A percentile compares a stretch with the other conserved stretches of the same genome.
These are phyloP conservation scores for Scutellaria minor DNA, from an alignment of 257 asterid species.

Conservation along the genomic window DNA sequence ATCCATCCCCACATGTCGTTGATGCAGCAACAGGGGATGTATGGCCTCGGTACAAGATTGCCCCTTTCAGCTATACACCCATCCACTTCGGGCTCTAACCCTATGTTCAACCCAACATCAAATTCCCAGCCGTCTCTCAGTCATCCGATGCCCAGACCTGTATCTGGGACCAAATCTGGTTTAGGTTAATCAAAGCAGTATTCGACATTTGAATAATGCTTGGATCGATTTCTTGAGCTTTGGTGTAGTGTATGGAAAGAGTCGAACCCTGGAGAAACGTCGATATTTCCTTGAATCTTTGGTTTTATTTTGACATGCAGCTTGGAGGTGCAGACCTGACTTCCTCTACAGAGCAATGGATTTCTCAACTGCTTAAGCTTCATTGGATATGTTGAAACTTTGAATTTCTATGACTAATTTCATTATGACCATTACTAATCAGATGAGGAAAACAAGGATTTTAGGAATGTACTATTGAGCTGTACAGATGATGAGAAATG, in stretches of 20 bases:
- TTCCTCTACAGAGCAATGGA: slow-evolving; percentile 33
- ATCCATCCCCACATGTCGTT: slow-evolving; percentile 77
- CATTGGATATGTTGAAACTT: slow-evolving; percentile 10
- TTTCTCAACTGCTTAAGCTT: slow-evolving; percentile 27
- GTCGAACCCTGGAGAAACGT: slow-evolving; percentile 24
- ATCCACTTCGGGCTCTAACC: slow-evolving; percentile 59
- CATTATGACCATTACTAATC: slow-evolving; percentile 37
- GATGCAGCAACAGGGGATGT: slow-evolving; percentile 76
- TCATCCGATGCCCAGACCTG: slow-evolving; percentile 73
- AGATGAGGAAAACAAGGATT: slow-evolving; percentile 32
- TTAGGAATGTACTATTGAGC: slow-evolving; percentile 45
- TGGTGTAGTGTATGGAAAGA: slow-evolving; percentile 31
- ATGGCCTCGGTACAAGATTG: slow-evolving; percentile 80
- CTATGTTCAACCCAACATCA: slow-evolving; percentile 55
- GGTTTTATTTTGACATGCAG: slow-evolving; percentile 32
- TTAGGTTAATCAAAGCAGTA: slow-evolving; percentile 52
- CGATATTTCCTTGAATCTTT: slow-evolving; percentile 29
- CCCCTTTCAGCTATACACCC: slow-evolving; percentile 87
- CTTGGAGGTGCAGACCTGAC: slow-evolving; percentile 32
- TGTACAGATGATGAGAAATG: slow-evolving; percentile 49
- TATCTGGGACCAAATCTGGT: slow-evolving; percentile 78
- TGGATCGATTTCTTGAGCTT: slow-evolving; percentile 35
- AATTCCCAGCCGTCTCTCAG: slow-evolving; percentile 67
- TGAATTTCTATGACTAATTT: slow-evolving; percentile 36
- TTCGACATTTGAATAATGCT: slow-evolving; percentile 32